Base-by-base conservation (phyloP, 1,139 yeast genomes). In the Yamadazyma epiphylla region DNA sequence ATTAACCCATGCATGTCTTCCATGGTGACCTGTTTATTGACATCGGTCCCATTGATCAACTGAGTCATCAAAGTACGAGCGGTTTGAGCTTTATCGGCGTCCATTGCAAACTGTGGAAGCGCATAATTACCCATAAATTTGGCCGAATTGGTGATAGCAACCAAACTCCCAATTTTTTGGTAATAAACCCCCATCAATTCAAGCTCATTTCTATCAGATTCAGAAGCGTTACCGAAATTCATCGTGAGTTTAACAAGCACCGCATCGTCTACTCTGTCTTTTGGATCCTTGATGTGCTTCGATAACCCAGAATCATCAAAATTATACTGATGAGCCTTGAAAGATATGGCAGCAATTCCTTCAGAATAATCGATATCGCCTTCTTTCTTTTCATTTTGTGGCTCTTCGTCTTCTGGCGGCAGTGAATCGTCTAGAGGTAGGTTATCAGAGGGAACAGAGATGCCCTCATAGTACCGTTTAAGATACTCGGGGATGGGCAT, bases 141-240 rank as follows among this genome's bases (percentile, higher is more conserved):
- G 7, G 83, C 86, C 15, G 94, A 76, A 27, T 72, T 64, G 1
- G 95, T 74, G 12, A 74, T 51, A 2, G 82, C 65, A 7, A 87
- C 58, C 11, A 87, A 49, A 33, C 86, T 70, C 0, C 96, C 96
- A 1, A 78, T 60, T 7, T 72, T 66, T 38, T 79, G 79, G 46
- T 81, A 81, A 51, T 88, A 87, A 3, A 85, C 64, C 0, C 95
- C 96, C 13, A 55, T 53, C 14, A 86, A 53, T 3, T 60, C 64
- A 12, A 86, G 39, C 1, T 51, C 50, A 47, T 77, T 77, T 32
- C 50, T 53, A 27, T 64, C 57, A 8, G 58, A 59, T 34, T 77
- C 79, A 2, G 58, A 53, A 21, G 58, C 54, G 37, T 74, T 74
- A 13, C 51, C 53, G 13, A 74, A 24, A 22, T 29, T 36, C 5